Conservation (phyloP, 306 rosid genomes). For the Leucaena leucocephala region DNA sequence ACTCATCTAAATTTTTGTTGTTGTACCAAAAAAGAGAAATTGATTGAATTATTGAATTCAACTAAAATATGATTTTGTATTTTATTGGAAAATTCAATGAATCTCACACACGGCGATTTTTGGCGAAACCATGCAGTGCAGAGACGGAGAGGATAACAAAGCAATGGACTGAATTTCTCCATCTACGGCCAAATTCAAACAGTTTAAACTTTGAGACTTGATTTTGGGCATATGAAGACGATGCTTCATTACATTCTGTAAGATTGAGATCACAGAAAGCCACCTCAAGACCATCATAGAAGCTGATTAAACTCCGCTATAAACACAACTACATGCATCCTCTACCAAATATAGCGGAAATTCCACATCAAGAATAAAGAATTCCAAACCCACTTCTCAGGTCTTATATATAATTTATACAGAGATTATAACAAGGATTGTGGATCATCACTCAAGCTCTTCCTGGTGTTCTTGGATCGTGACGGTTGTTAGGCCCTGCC, state of each 20-base stretch:
- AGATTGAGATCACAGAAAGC: not conserved
- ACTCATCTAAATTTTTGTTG: no score
- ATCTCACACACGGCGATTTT: not conserved
- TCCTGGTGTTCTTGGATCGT: constrained; percentile 58
- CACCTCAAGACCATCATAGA: not conserved
- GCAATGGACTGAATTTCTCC: not conserved
- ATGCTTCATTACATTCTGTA: not conserved
- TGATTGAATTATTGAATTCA: not conserved
- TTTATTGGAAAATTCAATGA: not conserved
- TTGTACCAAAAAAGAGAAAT: not conserved
- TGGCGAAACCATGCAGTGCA: not conserved
- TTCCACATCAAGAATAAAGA: not conserved
- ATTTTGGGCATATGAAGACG: not conserved
- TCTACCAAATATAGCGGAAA: not conserved
- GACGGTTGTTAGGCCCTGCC: constrained; percentile 60
- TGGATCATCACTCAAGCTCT: constrained; percentile 30
- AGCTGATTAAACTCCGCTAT: not conserved
- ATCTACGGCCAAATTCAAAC: not conserved
- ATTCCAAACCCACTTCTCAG: not conserved
- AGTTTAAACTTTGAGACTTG: not conserved
- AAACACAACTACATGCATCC: not conserved
- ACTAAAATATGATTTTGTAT: not conserved
- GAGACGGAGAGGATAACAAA: not conserved
- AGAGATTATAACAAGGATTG: not conserved
- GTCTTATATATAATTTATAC: not conserved